Base-by-base conservation (phyloP, 768 basidiomycete species). In the Leccinum broughii region DNA sequence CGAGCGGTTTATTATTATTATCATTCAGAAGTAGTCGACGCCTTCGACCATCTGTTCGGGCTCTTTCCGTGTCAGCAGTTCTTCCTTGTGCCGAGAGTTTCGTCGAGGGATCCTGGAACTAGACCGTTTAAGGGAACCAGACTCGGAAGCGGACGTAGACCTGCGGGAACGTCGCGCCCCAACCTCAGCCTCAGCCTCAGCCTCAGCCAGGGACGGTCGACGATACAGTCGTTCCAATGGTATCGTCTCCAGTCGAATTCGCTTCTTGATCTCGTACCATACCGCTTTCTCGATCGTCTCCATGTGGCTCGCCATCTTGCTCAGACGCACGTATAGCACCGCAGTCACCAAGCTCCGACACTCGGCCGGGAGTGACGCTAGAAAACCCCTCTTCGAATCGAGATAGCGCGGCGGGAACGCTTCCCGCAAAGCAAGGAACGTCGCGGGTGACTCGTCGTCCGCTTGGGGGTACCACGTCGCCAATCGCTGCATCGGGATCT, bases 361-460 rank as follows among this genome's bases (percentile, higher is more conserved):
- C 39, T 74, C 74, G 0, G 76, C 68, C 9, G 81, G 74, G 64
- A 83, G 72, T 4, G 60, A 63, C 1, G 65, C 65, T 56, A 79
- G 56, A 57, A 80, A 78, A 20, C 76, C 75, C 28, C 60, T 62
- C 34, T 69, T 62, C 15, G 68, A 64, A 20, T 66, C 69, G 20
- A 79, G 71, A 57, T 77, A 64, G 39, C 64, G 60, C 7, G 77
- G 74, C 22, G 80, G 82, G 61, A 75, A 75, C 51, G 72, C 72
- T 35, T 77, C 78, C 59, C 77, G 77, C 35, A 68, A 58, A n/a
- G 78, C 79, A 35, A 70, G 72, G 58, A 74, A 58, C 24, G 63
- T 69, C 51, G 76, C 76, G 10, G 66, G 66, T 17, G 73, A 69
- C 30, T 59, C 4, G 35, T 70, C 71, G 62, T 63, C 72, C 15